A percentile compares a stretch with the other conserved stretches of the same genome.
Evolutionary conservation across 1,284 basidiomycete species (phyloP).

Genomic region (Retiboletus fuscus): DNA sequence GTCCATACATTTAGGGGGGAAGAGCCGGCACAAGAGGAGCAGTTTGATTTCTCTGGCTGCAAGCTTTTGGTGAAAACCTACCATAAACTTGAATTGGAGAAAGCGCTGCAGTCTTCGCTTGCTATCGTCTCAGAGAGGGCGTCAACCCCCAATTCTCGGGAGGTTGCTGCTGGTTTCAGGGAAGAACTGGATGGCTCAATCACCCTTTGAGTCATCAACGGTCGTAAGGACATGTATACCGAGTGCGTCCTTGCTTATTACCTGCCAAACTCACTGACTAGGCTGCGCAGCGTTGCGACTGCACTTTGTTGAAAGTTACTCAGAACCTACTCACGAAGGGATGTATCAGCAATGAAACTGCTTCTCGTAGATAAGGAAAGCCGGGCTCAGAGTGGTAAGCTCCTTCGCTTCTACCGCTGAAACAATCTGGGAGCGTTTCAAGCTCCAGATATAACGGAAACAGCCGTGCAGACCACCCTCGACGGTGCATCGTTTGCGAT

Average conservation of each 20-base stretch:
- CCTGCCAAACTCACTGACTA: not conserved
- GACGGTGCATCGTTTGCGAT: not conserved
- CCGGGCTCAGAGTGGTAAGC: not conserved
- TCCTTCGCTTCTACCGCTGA: not conserved
- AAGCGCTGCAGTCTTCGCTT: not conserved
- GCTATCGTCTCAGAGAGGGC: not conserved
- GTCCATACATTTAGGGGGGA: not conserved
- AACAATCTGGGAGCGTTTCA: not conserved
- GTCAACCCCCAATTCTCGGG: too few relatives aligned
- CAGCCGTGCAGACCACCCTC: not conserved
- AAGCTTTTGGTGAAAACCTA: not conserved
- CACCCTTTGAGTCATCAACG: not conserved
- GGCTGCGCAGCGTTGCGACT: not conserved
- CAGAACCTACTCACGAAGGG: not conserved
- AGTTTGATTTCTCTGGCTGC: not conserved
- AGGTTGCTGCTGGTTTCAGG: not conserved
- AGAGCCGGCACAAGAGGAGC: not conserved
- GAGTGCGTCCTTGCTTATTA: not conserved
- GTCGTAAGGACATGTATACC: not conserved
- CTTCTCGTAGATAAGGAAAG: not conserved
- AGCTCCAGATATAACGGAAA: not conserved
- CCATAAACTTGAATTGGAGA: not conserved
- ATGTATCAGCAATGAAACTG: not conserved
- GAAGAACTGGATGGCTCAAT: not conserved
- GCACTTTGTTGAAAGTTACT: slow-evolving; percentile 1